phyloP scores from a whole-genome alignment of 2,329 filamentous ascomycete genomes.

The Cyphellophora attinorum region DNA sequence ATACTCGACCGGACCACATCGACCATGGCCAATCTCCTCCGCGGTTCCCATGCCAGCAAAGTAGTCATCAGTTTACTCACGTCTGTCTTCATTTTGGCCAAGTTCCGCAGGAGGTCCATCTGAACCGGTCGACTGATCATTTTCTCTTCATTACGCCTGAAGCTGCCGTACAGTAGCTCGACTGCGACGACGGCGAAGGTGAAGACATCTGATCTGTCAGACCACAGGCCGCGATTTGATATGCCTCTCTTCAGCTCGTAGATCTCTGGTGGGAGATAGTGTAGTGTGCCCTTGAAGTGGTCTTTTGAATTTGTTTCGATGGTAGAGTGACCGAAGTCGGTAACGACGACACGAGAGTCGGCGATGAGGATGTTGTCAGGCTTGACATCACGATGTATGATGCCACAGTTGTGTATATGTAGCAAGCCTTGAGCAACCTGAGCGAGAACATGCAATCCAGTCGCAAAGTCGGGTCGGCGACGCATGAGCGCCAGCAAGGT shows the following conservation, averaged over 20 bases:
- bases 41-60: neutral
- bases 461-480: neutral
- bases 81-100: neutral
- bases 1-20: neutral
- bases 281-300: conserved; percentile 58
- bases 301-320: conserved; percentile 4
- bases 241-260: conserved; percentile 3
- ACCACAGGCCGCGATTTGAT: neutral
- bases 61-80: neutral
- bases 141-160: neutral
- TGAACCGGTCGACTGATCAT: neutral
- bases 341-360: conserved; percentile 89
- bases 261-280: conserved; percentile 80
- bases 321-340: conserved; percentile 97
- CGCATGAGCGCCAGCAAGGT: conserved; percentile 5
- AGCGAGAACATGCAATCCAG: conserved; percentile 58
- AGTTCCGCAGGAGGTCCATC: neutral
- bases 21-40: neutral
- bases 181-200: conserved; percentile 1
- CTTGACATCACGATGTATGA: conserved; percentile 85
- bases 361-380: conserved; percentile 85
- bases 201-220: conserved; percentile 1
- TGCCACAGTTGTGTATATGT: conserved; percentile 75
- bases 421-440: conserved; percentile 82
- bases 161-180: neutral